Base-by-base conservation (phyloP, 164 flowering plant species). In the Vitis rupestris region DNA sequence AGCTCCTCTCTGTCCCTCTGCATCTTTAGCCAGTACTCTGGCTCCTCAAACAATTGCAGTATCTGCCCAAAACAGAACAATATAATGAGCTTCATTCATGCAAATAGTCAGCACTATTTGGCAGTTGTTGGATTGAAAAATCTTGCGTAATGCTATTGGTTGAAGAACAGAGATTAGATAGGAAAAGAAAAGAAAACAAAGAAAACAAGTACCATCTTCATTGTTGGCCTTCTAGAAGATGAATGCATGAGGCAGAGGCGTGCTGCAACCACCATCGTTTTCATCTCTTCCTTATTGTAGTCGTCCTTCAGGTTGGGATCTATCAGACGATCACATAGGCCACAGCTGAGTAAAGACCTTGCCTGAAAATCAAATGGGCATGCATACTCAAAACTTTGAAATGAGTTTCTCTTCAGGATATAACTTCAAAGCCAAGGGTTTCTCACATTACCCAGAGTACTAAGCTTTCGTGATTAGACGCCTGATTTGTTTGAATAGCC, bases 211-310 rank as follows among this genome's bases (percentile, higher is more conserved):
- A 84, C 87, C 60, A 44, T 78, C 64, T 80, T 76, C 82, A 82
- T 84, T 4, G 78, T 76, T 69, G 84, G 87, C 73, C 85, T 69
- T 63, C 78, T 72, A 15, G 87, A 76, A 60, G 83, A 78, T 16
- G 83, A 84, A 67, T 84, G 82, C 78, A 82, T 44, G 68, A 82
- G 85, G 72, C 85, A 84, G 48, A 82, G 81, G 17, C 81, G 78
- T 19, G 87, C 81, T 13, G 68, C 77, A 30, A 70, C 66, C 71
- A 80, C 74, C 83, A 79, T 75, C 9, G 59, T 70, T 50, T 69
- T 68, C 79, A 84, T 79, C 66, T 80, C 88, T 30, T 82, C 82
- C 59, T 72, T 74, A 56, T 81, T 65, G 59, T 67, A 76, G 4
- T 80, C 70, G 29, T 62, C 75, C 7, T 64, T 63, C 64, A 84